Conservation (phyloP, 192 early-diverging fungal species). For the Phlyctochytrium planicorne region DNA sequence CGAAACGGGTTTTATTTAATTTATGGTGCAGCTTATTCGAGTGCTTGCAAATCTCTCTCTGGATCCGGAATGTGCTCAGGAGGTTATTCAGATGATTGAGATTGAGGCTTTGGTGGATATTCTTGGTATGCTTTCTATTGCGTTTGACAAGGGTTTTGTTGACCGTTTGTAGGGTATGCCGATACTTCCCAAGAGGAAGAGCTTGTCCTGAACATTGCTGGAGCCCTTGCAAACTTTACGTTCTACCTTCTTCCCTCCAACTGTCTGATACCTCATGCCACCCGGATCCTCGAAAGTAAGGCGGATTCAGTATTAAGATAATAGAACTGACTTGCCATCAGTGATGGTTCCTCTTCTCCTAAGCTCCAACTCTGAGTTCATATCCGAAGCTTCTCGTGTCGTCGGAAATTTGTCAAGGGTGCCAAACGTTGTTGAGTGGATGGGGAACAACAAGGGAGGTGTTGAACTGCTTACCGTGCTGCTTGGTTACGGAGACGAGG, state of each 20-base stretch:
- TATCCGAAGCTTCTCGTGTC: slow-evolving; percentile 37
- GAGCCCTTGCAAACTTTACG: slow-evolving; percentile 47
- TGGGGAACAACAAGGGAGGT: slow-evolving; percentile 21
- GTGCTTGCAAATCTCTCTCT: slow-evolving; percentile 42
- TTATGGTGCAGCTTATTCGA: slow-evolving; percentile 32
- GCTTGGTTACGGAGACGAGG: slow-evolving; percentile 33
- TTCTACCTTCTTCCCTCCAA: slow-evolving; percentile 34
- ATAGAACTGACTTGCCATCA: slow-evolving; percentile 2
- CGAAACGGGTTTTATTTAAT: not conserved
- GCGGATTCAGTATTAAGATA: slow-evolving; percentile 13
- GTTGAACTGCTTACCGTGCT: slow-evolving; percentile 42
- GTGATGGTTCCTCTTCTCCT: slow-evolving; percentile 40
- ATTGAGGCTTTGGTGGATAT: slow-evolving; percentile 41
- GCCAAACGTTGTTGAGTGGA: not conserved
- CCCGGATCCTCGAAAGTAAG: slow-evolving; percentile 33
- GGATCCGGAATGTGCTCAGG: slow-evolving; percentile 23
- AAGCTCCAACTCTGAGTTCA: slow-evolving; percentile 37
- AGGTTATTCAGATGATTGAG: slow-evolving; percentile 42
- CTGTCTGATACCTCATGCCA: slow-evolving; percentile 15
- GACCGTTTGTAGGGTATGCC: not conserved
- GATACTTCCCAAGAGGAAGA: slow-evolving; percentile 29
- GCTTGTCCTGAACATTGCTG: slow-evolving; percentile 42
- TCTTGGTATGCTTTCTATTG: slow-evolving; percentile 29
- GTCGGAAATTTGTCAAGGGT: slow-evolving; percentile 39
- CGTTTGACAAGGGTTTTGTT: not conserved